These are phyloP conservation scores for Colletotrichum sp. DNA, from an alignment of 2,329 filamentous ascomycete species.

Conservation along the genomic window DNA sequence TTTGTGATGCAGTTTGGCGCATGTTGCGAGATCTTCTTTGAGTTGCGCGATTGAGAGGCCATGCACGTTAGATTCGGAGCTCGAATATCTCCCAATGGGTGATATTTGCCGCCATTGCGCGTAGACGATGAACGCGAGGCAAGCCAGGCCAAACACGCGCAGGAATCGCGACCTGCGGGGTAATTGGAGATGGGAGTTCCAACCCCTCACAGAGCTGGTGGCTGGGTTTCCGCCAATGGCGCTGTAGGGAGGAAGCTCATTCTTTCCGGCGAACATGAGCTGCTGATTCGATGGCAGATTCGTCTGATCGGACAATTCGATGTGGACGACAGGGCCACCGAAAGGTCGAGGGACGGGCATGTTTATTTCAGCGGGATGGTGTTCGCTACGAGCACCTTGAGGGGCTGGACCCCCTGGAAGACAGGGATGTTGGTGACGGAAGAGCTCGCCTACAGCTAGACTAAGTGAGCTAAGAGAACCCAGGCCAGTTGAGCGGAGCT, in stretches of 20 bases:
- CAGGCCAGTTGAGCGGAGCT: background rate
- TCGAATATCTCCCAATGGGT: background rate
- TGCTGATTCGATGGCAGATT: background rate
- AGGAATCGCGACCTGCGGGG: slow-evolving; percentile 11
- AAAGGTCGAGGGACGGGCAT: background rate
- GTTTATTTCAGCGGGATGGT: background rate
- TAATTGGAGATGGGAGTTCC: background rate
- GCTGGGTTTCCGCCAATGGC: slow-evolving; percentile 24
- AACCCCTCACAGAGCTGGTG: background rate
- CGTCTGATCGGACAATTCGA: background rate
- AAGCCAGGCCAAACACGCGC: slow-evolving; percentile 42
- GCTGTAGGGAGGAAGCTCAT: slow-evolving; percentile 49
- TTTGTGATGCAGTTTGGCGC: slow-evolving; percentile 56
- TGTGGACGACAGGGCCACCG: background rate
- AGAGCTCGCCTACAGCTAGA: background rate
- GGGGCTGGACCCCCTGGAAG: background rate
- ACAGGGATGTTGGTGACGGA: background rate
- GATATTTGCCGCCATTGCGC: slow-evolving; percentile 51
- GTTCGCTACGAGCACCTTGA: background rate
- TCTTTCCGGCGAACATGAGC: slow-evolving; percentile 36
- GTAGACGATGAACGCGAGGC: slow-evolving; percentile 53
- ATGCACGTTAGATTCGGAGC: slow-evolving; percentile 32
- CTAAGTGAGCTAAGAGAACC: background rate
- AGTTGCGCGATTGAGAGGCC: slow-evolving; percentile 57
- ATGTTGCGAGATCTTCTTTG: slow-evolving; percentile 57